Base-by-base conservation (phyloP, 345 rosid species). In the Euclidium syriacum region DNA sequence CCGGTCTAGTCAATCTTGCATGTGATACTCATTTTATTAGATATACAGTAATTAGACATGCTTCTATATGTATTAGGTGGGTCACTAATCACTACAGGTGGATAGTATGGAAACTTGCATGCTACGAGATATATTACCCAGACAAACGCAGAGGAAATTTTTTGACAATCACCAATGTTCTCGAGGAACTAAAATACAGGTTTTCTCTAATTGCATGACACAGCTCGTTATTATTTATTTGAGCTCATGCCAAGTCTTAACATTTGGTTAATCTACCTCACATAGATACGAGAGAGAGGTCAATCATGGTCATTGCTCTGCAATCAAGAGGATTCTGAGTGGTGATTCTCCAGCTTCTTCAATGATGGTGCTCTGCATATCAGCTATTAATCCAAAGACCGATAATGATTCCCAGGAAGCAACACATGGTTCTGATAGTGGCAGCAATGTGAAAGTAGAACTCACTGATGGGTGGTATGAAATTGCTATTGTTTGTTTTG, bases 151-250 rank as follows among this genome's bases (percentile, higher is more conserved):
- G 69, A 65, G 70, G 86, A 60, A 92, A 81, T 1, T 79, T 87
- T 78, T 76, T 92, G 70, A 87, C 96, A 6, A 27, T 82, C 57
- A 34, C 83, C 78, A 89, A 82, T 89, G 84, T 92, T 67, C 80
- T 89, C 33, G 96, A 87, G 75, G 98, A 92, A 75, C 77, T 92
- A 76, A 89, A 85, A 78, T 92, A 89, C 74, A 92, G 98, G 98
- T 87, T 81, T 29, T 36, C 35, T 14, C 35, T 14, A 29, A 41
- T 36, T 54, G 10, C 51, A 16, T 32, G 17, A 23, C 10, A 47
- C 46, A 35, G 7, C 26, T 48, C 40, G 15, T 65, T 46, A 15
- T 50, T 34, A 24, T 64, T 50, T 34, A 24, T 64, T 50, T 43
- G 30, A 49, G 12, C 48, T 44, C 19, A 43, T 62, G 39, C 35